Conservation (phyloP, 768 basidiomycete genomes). For the Trametes punicea region DNA sequence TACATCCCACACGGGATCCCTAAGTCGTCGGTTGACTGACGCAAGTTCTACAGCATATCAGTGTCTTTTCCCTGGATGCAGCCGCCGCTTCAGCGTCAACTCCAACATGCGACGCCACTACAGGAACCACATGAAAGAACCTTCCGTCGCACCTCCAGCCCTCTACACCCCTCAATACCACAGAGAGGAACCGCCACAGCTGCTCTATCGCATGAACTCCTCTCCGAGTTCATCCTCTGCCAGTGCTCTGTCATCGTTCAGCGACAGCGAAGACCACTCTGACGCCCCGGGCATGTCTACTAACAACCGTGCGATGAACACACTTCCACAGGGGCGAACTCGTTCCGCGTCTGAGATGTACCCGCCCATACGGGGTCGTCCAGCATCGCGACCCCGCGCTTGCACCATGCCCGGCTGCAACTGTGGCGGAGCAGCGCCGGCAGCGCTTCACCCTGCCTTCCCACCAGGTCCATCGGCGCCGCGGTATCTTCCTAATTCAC, state of each 20-base stretch:
- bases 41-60: conserved; percentile 51
- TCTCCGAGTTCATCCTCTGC: conserved; percentile 6
- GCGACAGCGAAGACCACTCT: conserved; percentile 6
- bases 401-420: conserved; percentile 16
- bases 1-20: not conserved
- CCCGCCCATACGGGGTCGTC: conserved; percentile 2
- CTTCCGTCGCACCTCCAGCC: not conserved
- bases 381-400: conserved; percentile 1
- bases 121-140: conserved; percentile 49
- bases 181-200: not conserved
- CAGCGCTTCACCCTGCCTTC: conserved; percentile 18
- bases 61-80: conserved; percentile 72
- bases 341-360: conserved; percentile 8
- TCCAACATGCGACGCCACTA: conserved; percentile 84
- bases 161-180: not conserved
- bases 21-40: not conserved
- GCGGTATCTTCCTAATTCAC: not conserved
- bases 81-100: conserved; percentile 77
- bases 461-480: not conserved
- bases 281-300: not conserved
- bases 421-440: conserved; percentile 6
- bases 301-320: not conserved
- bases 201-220: conserved; percentile 4
- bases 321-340: not conserved
- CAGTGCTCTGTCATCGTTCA: conserved; percentile 13